Conservation (phyloP, 164 flowering plant genomes). For the Buxus sempervirens region DNA sequence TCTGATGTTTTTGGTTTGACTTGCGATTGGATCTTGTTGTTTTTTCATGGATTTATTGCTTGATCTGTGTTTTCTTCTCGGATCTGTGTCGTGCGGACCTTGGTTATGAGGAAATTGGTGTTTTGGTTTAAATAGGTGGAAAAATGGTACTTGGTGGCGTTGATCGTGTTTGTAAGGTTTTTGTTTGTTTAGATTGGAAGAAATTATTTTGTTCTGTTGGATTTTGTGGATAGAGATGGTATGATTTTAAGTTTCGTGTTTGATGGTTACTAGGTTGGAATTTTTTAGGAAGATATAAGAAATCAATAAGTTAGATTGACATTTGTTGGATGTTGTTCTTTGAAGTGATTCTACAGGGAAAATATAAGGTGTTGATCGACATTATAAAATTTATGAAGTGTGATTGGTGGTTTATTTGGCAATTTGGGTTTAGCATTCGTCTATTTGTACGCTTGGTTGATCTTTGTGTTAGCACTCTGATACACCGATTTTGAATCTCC, state of each 20-base stretch:
- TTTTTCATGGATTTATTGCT: background rate
- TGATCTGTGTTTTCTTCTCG: slow-evolving; percentile 2
- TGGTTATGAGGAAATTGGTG: background rate
- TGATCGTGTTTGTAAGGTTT: background rate
- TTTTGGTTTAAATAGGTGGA: background rate
- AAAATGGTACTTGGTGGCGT: background rate
- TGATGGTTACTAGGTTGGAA: too few species aligned
- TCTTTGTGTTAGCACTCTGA: too few species aligned
- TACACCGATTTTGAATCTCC: too few species aligned
- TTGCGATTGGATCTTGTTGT: slow-evolving; percentile 12
- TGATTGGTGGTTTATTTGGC: slow-evolving; percentile 1
- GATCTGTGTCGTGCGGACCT: background rate
- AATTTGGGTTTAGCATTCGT: background rate
- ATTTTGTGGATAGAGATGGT: slow-evolving; percentile 1
- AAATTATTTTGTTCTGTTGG: background rate
- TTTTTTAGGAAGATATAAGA: too few species aligned
- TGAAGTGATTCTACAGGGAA: background rate
- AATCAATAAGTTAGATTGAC: background rate
- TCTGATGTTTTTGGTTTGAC: background rate
- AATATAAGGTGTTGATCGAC: background rate
- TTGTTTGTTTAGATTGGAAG: slow-evolving; percentile 1
- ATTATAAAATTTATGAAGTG: background rate
- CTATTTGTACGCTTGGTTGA: too few species aligned
- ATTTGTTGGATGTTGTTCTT: background rate
- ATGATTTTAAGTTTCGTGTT: background rate